Conservation (phyloP, 192 early-diverging fungal genomes). For the Linderina pennispora region DNA sequence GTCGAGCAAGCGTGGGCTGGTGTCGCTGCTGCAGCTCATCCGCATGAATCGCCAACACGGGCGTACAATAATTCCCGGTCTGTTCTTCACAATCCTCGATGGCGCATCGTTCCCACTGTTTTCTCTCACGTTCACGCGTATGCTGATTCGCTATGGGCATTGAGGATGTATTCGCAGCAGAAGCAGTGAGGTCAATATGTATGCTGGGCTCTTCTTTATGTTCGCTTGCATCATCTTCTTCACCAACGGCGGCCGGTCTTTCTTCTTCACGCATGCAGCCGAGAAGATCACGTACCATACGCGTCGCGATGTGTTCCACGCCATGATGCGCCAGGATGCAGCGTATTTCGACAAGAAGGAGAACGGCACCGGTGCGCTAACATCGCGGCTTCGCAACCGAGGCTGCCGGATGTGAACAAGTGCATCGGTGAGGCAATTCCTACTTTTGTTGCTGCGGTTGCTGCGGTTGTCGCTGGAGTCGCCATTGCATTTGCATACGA, state of each 20-base stretch:
- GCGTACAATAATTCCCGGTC: constrained; percentile 48
- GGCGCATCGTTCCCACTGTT: constrained; percentile 77
- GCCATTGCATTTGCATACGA: constrained; percentile 63
- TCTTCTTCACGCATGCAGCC: constrained; percentile 58
- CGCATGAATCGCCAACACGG: constrained; percentile 38
- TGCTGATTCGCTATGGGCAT: constrained; percentile 27
- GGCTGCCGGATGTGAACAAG: constrained; percentile 59
- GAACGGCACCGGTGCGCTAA: constrained; percentile 74
- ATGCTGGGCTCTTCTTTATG: constrained; percentile 53
- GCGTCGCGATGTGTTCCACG: constrained; percentile 58
- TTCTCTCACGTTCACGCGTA: constrained; percentile 57
- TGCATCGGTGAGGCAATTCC: constrained; percentile 37
- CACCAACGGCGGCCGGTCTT: constrained; percentile 47
- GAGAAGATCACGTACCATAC: constrained; percentile 64
- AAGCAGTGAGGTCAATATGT: constrained; percentile 47
- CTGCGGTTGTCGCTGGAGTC: constrained; percentile 39
- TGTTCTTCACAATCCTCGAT: constrained; percentile 55
- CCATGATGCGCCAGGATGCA: constrained; percentile 80
- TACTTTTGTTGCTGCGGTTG: constrained; percentile 15
- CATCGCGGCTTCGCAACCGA: constrained; percentile 78
- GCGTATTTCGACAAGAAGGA: constrained; percentile 77
- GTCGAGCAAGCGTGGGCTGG: constrained; percentile 7
- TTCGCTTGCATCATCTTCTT: constrained; percentile 58
- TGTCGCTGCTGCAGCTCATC: constrained; percentile 26
- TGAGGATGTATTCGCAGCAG: constrained; percentile 24